Conservation (phyloP, 1,139 yeast genomes). For the Pichia inconspicua region DNA sequence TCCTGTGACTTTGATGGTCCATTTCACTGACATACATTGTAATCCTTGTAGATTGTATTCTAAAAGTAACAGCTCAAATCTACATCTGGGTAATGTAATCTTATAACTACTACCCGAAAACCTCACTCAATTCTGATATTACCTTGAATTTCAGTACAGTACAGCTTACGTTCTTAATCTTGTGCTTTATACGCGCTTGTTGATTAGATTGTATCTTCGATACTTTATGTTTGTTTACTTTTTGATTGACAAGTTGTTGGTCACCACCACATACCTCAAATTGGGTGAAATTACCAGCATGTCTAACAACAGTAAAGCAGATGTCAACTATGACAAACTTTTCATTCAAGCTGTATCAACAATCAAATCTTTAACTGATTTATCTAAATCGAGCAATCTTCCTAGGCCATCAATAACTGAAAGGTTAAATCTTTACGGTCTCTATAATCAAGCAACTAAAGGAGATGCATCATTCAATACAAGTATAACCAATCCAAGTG, state of each 20-base stretch:
- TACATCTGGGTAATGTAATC: no score
- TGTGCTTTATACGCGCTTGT: no score
- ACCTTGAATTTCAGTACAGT: no score
- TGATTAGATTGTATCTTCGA: no score
- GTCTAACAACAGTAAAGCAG: slow-evolving; percentile 21
- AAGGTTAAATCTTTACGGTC: slow-evolving; percentile 65
- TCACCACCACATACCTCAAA: no score
- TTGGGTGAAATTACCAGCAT: no score
- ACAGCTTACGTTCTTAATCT: no score
- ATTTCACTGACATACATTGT: slow-evolving; percentile 44
- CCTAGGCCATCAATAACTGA: slow-evolving; percentile 77
- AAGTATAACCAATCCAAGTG: slow-evolving; percentile 45
- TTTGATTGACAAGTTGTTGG: no score
- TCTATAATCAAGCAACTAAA: slow-evolving; percentile 84
- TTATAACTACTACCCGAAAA: no score
- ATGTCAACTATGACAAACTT: slow-evolving; percentile 52
- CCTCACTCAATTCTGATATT: no score
- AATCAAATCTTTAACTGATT: slow-evolving; percentile 62
- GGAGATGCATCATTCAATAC: slow-evolving; percentile 67
- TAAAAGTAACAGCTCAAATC: no score
- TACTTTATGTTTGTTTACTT: not conserved
- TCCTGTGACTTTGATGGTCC: slow-evolving; percentile 43
- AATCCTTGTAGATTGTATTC: not conserved
- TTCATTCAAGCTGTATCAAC: slow-evolving; percentile 77
- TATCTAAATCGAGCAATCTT: slow-evolving; percentile 60